Conservation (phyloP, 1,284 basidiomycete species). For the Moniliophthora roreri region DNA sequence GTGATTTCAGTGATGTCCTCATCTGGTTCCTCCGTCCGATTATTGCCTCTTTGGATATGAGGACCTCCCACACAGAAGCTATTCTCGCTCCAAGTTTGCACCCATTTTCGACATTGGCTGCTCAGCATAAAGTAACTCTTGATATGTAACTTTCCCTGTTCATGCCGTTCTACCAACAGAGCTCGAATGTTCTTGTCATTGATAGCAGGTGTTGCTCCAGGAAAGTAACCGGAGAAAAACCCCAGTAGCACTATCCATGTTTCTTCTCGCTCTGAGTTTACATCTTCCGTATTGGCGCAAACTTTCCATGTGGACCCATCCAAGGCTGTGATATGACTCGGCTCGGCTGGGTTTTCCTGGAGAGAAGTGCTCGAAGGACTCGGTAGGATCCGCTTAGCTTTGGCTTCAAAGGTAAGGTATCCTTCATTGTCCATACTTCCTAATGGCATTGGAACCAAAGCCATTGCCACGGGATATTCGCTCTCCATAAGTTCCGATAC, state of each 20-base stretch:
- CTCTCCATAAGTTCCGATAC: conserved; percentile 10
- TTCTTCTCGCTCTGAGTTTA: too few relatives aligned
- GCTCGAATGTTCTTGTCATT: conserved; percentile 10
- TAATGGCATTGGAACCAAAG: background rate
- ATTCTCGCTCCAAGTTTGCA: background rate
- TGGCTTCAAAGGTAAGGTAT: background rate
- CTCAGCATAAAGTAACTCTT: conserved; percentile 6
- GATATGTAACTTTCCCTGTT: conserved; percentile 10
- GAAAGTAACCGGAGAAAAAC: conserved; percentile 11
- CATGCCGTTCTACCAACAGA: conserved; percentile 13
- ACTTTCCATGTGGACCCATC: background rate
- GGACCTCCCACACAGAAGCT: too few relatives aligned
- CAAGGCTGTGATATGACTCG: background rate
- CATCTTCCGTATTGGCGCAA: too few relatives aligned
- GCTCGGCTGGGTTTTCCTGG: background rate
- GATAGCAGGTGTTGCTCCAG: conserved; percentile 12
- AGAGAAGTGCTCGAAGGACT: too few relatives aligned
- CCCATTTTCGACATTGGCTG: conserved; percentile 10
- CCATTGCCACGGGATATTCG: conserved; percentile 11
- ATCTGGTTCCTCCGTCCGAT: too few relatives aligned
- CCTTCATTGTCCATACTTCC: conserved; percentile 7
- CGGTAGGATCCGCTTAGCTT: background rate
- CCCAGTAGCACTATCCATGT: conserved; percentile 10
- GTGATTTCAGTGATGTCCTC: too few relatives aligned
- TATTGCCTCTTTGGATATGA: too few relatives aligned